Conservation (phyloP, 2,329 filamentous ascomycete species). For the Tympanopsis confertula region DNA sequence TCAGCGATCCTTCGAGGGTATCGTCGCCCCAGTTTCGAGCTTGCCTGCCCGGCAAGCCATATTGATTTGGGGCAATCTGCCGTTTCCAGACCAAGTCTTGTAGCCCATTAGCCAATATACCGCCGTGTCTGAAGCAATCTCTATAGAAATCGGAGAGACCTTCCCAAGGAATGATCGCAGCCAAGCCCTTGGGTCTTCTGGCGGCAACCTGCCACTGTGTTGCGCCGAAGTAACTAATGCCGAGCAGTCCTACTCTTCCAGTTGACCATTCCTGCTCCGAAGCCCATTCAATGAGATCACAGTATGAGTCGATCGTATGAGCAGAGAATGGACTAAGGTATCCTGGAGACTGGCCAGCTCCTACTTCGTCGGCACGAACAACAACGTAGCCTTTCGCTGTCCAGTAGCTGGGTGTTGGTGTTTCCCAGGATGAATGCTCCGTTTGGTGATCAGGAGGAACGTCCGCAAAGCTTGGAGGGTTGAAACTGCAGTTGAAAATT, state of each 20-base stretch:
- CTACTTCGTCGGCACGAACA: slow-evolving; percentile 34
- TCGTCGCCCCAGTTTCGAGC: not conserved
- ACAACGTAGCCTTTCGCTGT: slow-evolving; percentile 25
- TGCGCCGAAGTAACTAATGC: slow-evolving; percentile 38
- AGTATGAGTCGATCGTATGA: slow-evolving; percentile 36
- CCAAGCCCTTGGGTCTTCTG: slow-evolving; percentile 33
- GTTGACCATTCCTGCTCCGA: slow-evolving; percentile 34
- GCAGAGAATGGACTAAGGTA: slow-evolving; percentile 38
- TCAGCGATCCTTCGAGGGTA: slow-evolving; percentile 19
- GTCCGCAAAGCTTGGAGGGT: slow-evolving; percentile 32
- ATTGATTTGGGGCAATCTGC: not conserved
- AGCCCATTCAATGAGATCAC: slow-evolving; percentile 38
- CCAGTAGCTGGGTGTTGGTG: slow-evolving; percentile 29
- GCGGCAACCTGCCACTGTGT: slow-evolving; percentile 43
- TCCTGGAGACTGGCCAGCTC: slow-evolving; percentile 36
- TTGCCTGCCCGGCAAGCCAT: not conserved
- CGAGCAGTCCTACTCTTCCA: slow-evolving; percentile 35
- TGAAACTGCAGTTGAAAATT: slow-evolving; percentile 22
- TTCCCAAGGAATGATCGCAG: slow-evolving; percentile 41
- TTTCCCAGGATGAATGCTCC: slow-evolving; percentile 29
- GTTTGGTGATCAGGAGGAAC: slow-evolving; percentile 26
- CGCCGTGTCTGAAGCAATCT: slow-evolving; percentile 4
- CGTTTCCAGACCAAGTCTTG: not conserved
- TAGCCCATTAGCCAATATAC: not conserved
- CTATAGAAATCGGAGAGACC: slow-evolving; percentile 43